A percentile compares a stretch with the other conserved stretches of the same genome.
Evolutionary conservation across 805 yeast genomes (phyloP).

Genomic region (Torulaspora quercuum): DNA sequence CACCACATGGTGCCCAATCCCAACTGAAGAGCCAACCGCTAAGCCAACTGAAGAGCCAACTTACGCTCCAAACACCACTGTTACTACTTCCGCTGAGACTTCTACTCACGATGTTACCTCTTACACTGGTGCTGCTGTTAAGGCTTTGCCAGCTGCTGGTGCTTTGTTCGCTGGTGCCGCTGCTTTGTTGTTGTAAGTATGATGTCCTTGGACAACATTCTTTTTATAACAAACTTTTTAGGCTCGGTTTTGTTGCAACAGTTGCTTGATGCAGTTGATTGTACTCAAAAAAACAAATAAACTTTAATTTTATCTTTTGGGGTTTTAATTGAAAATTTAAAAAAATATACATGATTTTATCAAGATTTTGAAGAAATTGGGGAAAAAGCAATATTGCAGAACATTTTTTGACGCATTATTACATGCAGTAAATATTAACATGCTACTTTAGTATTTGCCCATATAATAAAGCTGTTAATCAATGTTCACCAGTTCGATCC

Average conservation of each 20-base stretch:
- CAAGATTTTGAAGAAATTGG: no score
- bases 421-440: no score
- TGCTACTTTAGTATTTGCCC: no score
- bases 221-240: slow-evolving; percentile 1
- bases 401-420: no score
- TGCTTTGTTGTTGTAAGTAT: slow-evolving; percentile 45
- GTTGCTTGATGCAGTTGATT: slow-evolving; percentile 4
- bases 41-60: slow-evolving; percentile 26
- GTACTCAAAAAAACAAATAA: no score
- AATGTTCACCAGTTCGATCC: no score
- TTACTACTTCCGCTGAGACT: slow-evolving; percentile 19
- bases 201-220: background rate
- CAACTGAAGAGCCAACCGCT: slow-evolving; percentile 20
- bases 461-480: no score
- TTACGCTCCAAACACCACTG: slow-evolving; percentile 14
- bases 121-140: slow-evolving; percentile 45
- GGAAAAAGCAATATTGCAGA: no score
- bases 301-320: slow-evolving; percentile 4
- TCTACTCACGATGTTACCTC: slow-evolving; percentile 28
- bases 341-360: no score
- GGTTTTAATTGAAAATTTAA: slow-evolving; percentile 5
- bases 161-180: slow-evolving; percentile 49
- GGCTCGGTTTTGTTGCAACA: background rate
- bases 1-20: slow-evolving; percentile 37
- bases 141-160: slow-evolving; percentile 47